Evolutionary conservation across 2,329 filamentous ascomycete genomes (phyloP), one percentile per base, ranked within the genome.

Genomic region (Fusarium sublunatum): DNA sequence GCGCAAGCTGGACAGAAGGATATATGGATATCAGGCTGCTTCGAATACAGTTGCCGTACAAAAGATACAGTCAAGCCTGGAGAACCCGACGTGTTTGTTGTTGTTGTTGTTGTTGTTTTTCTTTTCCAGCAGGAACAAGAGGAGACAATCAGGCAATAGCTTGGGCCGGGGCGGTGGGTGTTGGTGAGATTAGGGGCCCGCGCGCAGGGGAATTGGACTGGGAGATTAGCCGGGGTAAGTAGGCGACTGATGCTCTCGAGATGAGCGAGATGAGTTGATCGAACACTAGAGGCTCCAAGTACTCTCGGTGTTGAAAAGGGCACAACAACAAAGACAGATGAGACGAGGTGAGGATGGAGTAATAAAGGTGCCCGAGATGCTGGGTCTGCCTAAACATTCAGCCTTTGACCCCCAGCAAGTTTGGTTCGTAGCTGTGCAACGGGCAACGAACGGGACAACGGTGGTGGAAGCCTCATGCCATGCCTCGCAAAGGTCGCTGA

Each of bases 141-240:
- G 64, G 39, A 22, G 22, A 22, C 10, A 22, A 34, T 34, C 36
- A 54, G 47, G 57, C 46, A 59, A 45, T 59, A 57, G 63, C 44
- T 61, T 47, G 32, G 45, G 19, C 49, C 48, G 47, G 63, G 55
- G 59, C 51, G 47, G 63, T 59, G 59, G 53, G 57, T 65, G 61
- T 54, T 65, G 52, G 53, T 58, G 65, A 64, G 67, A 70, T 70
- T 69, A 69, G 69, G 69, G 68, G 69, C 66, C 70, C 56, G 57
- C 57, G 47, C 48, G 68, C 55, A 67, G 60, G 59, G 59, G 62
- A 56, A 61, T 68, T 61, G 53, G 64, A 58, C 60, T 54, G 60
- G 67, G 69, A 69, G 61, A 68, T 63, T 65, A 60, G 61, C 46
- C 64, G 56, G 69, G 64, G 61, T 38, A 64, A 40, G 55, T 53